phyloP scores from a whole-genome alignment of 2,329 filamentous ascomycete species.

The Aspergillus sp. region DNA sequence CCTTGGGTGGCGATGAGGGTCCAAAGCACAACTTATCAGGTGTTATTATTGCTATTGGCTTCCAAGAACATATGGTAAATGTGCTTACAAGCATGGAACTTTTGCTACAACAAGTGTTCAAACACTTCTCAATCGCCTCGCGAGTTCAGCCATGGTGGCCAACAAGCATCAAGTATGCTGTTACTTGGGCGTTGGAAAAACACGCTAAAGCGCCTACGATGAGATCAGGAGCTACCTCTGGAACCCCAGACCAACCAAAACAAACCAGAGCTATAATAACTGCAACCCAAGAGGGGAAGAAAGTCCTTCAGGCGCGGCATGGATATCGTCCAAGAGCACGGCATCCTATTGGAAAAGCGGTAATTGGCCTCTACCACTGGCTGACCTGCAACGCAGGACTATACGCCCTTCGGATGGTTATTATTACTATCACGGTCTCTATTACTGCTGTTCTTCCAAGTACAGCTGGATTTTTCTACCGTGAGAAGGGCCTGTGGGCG shows the following conservation, averaged over 20 bases:
- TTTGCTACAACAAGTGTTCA: slow-evolving; percentile 44
- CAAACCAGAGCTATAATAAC: slow-evolving; percentile 40
- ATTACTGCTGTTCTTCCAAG: slow-evolving; percentile 50
- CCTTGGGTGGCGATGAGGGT: slow-evolving; percentile 8
- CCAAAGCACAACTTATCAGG: slow-evolving; percentile 40
- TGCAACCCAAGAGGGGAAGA: slow-evolving; percentile 34
- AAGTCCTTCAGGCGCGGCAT: slow-evolving; percentile 40
- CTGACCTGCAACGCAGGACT: slow-evolving; percentile 49
- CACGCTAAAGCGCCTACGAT: slow-evolving; percentile 27
- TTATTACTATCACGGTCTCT: slow-evolving; percentile 50
- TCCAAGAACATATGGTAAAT: slow-evolving; percentile 49
- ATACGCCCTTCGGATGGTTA: slow-evolving; percentile 54
- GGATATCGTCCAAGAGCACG: slow-evolving; percentile 34
- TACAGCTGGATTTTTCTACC: slow-evolving; percentile 56
- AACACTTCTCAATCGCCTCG: slow-evolving; percentile 43
- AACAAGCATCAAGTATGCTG: slow-evolving; percentile 40
- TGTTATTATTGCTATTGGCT: slow-evolving; percentile 53
- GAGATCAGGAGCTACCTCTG: slow-evolving; percentile 19
- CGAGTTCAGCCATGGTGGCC: slow-evolving; percentile 51
- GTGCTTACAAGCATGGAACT: slow-evolving; percentile 12
- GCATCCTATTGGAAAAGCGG: slow-evolving; percentile 30
- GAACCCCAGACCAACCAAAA: slow-evolving; percentile 31
- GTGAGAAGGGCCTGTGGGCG: slow-evolving; percentile 58
- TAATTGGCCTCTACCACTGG: slow-evolving; percentile 45
- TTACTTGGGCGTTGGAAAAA: background rate